Evolutionary conservation across 148 eudicot genomes (phyloP).

Genomic region (Mesembryanthemum crystallinum): DNA sequence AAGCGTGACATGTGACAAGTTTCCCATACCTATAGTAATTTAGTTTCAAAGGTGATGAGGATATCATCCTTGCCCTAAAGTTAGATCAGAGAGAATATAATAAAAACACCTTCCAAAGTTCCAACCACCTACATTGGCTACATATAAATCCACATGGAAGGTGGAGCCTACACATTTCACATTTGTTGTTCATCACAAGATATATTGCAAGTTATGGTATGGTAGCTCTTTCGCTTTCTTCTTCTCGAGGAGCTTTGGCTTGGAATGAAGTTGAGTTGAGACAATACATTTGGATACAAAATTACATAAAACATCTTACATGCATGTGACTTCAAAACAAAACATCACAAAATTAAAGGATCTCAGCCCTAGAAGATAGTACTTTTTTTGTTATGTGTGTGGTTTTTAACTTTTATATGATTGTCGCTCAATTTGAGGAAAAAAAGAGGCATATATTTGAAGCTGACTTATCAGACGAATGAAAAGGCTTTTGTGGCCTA

Average conservation of each 20-base stretch:
- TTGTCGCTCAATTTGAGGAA: no score
- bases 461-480: no score
- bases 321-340: neutral
- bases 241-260: neutral
- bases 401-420: no score
- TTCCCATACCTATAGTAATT: neutral
- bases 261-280: neutral
- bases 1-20: neutral
- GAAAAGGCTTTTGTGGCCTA: no score
- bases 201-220: neutral
- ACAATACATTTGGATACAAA: neutral
- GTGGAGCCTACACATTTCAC: neutral
- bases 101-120: constrained; percentile 1
- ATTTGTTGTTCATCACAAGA: neutral
- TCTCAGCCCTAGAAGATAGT: no score
- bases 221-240: neutral
- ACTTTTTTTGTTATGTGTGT: no score
- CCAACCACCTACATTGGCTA: neutral
- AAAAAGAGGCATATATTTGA: no score
- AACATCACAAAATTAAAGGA: neutral
- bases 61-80: neutral
- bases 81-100: neutral
- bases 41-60: neutral
- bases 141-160: constrained; percentile 9
- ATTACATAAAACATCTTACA: neutral